Conservation (phyloP, 1,284 basidiomycete species). For the Ustilago sp. region DNA sequence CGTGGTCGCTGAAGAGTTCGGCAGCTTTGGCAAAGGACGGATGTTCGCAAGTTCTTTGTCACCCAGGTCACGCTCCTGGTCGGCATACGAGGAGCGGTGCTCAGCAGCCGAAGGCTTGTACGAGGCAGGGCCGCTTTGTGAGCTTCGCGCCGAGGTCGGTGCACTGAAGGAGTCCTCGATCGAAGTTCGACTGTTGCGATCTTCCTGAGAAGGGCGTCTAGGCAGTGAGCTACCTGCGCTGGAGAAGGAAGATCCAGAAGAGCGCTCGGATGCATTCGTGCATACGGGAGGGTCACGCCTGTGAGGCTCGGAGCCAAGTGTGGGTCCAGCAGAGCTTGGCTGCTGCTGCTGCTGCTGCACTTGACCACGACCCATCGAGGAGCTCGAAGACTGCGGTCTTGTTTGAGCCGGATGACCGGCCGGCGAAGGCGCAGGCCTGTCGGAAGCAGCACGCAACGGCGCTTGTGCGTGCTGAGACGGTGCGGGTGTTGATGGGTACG, state of each 20-base stretch:
- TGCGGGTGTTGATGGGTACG: slow-evolving; percentile 21
- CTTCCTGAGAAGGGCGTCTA: slow-evolving; percentile 31
- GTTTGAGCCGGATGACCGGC: slow-evolving; percentile 16
- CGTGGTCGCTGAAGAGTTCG: slow-evolving; percentile 30
- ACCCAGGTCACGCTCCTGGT: slow-evolving; percentile 44
- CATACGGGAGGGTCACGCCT: slow-evolving; percentile 34
- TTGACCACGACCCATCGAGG: slow-evolving; percentile 16
- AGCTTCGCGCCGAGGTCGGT: slow-evolving; percentile 61
- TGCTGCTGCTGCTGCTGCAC: slow-evolving; percentile 19
- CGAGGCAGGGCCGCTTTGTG: slow-evolving; percentile 48
- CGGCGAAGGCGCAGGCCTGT: slow-evolving; percentile 2
- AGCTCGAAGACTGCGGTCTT: slow-evolving; percentile 22
- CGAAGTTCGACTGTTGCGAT: slow-evolving; percentile 33
- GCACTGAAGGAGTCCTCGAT: slow-evolving; percentile 57
- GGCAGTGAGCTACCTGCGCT: slow-evolving; percentile 34
- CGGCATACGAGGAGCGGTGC: slow-evolving; percentile 21
- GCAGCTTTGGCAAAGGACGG: slow-evolving; percentile 54
- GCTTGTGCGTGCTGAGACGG: slow-evolving; percentile 21
- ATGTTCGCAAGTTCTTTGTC: slow-evolving; percentile 57
- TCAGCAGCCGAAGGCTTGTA: slow-evolving; percentile 23
- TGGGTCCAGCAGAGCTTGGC: neutral
- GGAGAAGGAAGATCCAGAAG: slow-evolving; percentile 62
- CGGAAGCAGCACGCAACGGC: neutral
- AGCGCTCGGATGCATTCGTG: slow-evolving; percentile 52
- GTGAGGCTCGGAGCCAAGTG: slow-evolving; percentile 19